Base-by-base conservation (phyloP, 2,329 filamentous ascomycete species). In the Trichoderma sp. region DNA sequence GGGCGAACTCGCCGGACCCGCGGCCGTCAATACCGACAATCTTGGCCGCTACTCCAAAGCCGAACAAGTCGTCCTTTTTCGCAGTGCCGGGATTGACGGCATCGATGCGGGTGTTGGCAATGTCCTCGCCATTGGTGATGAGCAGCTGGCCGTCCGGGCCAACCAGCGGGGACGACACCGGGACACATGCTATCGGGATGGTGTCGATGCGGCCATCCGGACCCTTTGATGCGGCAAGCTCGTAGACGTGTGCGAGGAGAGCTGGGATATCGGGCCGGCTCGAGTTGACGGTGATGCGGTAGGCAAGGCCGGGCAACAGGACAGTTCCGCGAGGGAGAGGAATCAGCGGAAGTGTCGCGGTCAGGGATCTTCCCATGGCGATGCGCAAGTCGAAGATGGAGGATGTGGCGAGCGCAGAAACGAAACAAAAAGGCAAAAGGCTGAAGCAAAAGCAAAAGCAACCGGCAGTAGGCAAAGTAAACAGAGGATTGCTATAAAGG, bases 261-360 rank as follows among this genome's bases (percentile, higher is more conserved):
- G 94, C 92, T 64, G 93, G 90, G 72, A 98, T 90, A 79, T 98
- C 95, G 72, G 92, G 89, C 61, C 94, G 92, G 78, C 90, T 85
- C 42, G 85, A 89, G 48, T 90, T 88, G 63, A 97, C 90, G 65
- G 92, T 89, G 71, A 98, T 91, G 73, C 94, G 91, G 73, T 97
- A 87, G 60, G 94, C 89, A 67, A 94, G 89, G 70, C 93, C 93
- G 4, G 95, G 95, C 10, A 97, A 87, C 48, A 98, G 88, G 72
- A 97, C 91, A 70, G 89, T 87, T 71, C 90, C 91, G 75, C 90
- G 89, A 64, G 92, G 88, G 52, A 98, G 87, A 42, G 93, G 92
- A 72, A 98, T 90, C 73, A 98, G 82, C 54, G 94, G 92, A 37
- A 97, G 80, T 65, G 80, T 80, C 53, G 80, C 78, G 67, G 82